Evolutionary conservation across 441 rosid species (phyloP).

Genomic region (Gossypium gossypioides): DNA sequence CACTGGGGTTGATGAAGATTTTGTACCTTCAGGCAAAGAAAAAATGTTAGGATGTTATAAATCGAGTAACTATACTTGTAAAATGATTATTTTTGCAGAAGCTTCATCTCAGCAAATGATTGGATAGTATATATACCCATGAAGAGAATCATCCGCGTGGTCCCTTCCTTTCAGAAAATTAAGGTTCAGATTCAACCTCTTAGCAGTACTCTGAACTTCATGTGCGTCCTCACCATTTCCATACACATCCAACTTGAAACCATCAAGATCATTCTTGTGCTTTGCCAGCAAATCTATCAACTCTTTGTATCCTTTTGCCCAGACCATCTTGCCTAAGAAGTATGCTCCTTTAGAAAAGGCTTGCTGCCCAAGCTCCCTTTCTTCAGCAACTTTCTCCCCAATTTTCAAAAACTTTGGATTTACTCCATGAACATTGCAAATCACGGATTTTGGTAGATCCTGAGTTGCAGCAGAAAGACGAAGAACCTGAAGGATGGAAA

Average conservation of each 20-base stretch:
- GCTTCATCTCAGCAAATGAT: not conserved
- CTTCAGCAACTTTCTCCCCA: conserved; percentile 74
- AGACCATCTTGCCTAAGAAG: conserved; percentile 93
- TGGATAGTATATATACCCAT: conserved; percentile 50
- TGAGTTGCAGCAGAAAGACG: conserved; percentile 95
- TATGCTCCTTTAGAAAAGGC: conserved; percentile 93
- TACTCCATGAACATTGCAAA: conserved; percentile 95
- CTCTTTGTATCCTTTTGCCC: conserved; percentile 98
- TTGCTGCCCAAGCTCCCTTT: conserved; percentile 76
- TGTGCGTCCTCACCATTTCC: conserved; percentile 93
- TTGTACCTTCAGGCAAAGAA: conserved; percentile 65
- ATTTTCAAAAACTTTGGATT: conserved; percentile 85
- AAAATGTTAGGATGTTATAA: not conserved
- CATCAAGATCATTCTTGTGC: conserved; percentile 68
- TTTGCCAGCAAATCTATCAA: conserved; percentile 71
- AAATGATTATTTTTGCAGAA: not conserved
- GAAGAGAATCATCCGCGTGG: conserved; percentile 89
- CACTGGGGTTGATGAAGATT: conserved; percentile 91
- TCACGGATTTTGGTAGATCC: conserved; percentile 76
- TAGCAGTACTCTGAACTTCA: conserved; percentile 72
- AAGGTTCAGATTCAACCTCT: conserved; percentile 57
- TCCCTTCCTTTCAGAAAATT: conserved; percentile 84
- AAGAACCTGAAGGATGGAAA: conserved; percentile 50
- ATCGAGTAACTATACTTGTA: not conserved
- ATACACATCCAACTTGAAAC: conserved; percentile 76